Evolutionary conservation across 2,329 filamentous ascomycete species (phyloP).

Genomic region (Neoascochyta sp.): DNA sequence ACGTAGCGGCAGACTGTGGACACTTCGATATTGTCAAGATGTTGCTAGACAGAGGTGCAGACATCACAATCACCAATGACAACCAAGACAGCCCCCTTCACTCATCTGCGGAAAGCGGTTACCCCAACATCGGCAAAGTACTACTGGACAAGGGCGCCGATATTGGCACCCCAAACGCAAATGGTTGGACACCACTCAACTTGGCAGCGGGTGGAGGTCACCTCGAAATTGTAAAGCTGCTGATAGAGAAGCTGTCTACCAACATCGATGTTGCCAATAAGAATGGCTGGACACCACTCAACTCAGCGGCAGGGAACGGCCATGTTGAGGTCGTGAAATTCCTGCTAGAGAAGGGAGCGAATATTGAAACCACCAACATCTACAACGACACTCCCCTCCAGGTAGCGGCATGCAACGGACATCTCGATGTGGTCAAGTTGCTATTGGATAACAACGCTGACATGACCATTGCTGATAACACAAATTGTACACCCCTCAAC

Average conservation of each 20-base stretch:
- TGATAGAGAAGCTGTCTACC: conserved; percentile 1
- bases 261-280: neutral
- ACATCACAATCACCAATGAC: neutral
- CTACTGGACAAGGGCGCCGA: neutral
- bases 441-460: neutral
- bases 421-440: neutral
- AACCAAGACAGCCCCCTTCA: neutral
- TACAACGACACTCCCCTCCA: neutral
- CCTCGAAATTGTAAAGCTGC: conserved; percentile 1
- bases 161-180: neutral
- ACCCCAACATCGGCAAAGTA: neutral
- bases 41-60: neutral
- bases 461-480: neutral
- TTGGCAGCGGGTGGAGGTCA: neutral
- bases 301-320: neutral
- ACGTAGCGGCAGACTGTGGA: neutral
- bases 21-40: neutral
- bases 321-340: neutral
- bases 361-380: neutral
- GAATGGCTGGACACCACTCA: neutral
- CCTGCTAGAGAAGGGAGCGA: conserved; percentile 1
- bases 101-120: neutral
- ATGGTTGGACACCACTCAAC: conserved; percentile 1
- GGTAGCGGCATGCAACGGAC: neutral
- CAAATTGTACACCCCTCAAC: neutral